phyloP scores from a whole-genome alignment of 2,329 filamentous ascomycete genomes.

The Aspergillus felis region DNA sequence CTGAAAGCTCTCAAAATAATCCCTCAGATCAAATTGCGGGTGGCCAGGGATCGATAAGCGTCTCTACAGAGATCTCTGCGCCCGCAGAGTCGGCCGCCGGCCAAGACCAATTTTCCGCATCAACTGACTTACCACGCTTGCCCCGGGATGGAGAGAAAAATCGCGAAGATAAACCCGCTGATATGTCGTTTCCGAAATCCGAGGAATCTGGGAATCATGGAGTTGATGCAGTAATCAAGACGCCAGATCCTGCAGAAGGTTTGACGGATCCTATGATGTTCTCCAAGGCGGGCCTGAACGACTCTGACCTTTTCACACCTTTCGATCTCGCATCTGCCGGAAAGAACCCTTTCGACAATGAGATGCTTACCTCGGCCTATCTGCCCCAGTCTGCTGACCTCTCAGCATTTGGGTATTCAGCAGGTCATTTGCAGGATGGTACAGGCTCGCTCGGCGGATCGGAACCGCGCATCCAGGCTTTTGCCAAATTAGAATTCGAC shows the following conservation, averaged over 20 bases:
- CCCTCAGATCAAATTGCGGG: background rate
- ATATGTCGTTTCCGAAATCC: conserved; percentile 9
- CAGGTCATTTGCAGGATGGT: conserved; percentile 25
- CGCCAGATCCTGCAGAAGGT: conserved; percentile 24
- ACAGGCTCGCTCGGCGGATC: conserved; percentile 37
- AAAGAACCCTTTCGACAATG: conserved; percentile 36
- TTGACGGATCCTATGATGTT: conserved; percentile 34
- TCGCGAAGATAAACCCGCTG: conserved; percentile 5
- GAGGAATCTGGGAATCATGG: conserved; percentile 2
- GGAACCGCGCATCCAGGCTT: conserved; percentile 52
- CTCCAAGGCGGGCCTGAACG: conserved; percentile 27
- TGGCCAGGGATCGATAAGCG: background rate
- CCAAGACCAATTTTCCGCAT: conserved; percentile 4
- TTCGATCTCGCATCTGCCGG: conserved; percentile 32
- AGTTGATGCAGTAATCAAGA: conserved; percentile 2
- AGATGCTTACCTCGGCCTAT: conserved; percentile 37
- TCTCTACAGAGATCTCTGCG: background rate
- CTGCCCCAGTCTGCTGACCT: conserved; percentile 34
- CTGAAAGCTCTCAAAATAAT: background rate
- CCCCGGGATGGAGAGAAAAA: conserved; percentile 10
- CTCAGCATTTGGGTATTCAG: conserved; percentile 32
- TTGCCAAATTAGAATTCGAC: conserved; percentile 61
- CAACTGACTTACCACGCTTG: conserved; percentile 1
- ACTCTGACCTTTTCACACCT: conserved; percentile 32
- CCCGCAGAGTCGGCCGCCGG: conserved; percentile 1